phyloP scores from a whole-genome alignment of 306 rosid species.

The Sicyos edulis region DNA sequence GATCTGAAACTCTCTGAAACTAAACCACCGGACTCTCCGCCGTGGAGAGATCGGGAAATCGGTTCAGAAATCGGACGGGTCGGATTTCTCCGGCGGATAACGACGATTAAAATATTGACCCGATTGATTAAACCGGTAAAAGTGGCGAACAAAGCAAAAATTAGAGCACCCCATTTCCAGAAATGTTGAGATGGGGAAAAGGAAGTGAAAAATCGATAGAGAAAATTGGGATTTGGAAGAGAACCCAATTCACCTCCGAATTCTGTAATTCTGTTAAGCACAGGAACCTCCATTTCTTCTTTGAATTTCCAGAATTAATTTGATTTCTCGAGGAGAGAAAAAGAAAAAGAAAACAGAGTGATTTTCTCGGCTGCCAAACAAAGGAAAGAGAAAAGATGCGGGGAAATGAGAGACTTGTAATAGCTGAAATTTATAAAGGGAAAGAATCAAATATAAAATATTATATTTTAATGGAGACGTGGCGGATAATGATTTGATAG shows the following conservation, averaged over 20 bases:
- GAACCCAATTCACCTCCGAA: conserved; percentile 22
- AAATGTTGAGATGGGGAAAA: conserved; percentile 23
- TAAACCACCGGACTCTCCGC: neutral
- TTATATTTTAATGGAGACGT: neutral
- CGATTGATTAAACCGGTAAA: conserved; percentile 30
- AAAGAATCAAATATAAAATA: neutral
- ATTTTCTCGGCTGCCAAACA: conserved; percentile 23
- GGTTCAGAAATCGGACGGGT: conserved; percentile 14
- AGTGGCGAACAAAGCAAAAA: conserved; percentile 41
- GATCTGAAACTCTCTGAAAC: conserved; percentile 21
- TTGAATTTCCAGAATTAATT: neutral
- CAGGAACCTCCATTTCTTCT: conserved; percentile 32
- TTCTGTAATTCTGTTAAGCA: conserved; percentile 28
- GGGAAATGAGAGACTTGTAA: neutral
- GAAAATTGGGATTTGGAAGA: conserved; percentile 17
- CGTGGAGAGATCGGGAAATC: conserved; percentile 14
- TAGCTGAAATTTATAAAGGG: neutral
- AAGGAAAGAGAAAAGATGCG: neutral
- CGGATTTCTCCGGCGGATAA: conserved; percentile 11
- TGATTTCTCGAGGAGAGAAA: neutral
- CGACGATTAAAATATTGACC: conserved; percentile 31
- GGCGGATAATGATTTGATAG: neutral
- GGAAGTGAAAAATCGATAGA: conserved; percentile 20
- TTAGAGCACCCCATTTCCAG: conserved; percentile 37
- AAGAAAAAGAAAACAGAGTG: conserved; percentile 48